Conservation (phyloP, 1,139 yeast species). For the Scheffersomyces titani region DNA sequence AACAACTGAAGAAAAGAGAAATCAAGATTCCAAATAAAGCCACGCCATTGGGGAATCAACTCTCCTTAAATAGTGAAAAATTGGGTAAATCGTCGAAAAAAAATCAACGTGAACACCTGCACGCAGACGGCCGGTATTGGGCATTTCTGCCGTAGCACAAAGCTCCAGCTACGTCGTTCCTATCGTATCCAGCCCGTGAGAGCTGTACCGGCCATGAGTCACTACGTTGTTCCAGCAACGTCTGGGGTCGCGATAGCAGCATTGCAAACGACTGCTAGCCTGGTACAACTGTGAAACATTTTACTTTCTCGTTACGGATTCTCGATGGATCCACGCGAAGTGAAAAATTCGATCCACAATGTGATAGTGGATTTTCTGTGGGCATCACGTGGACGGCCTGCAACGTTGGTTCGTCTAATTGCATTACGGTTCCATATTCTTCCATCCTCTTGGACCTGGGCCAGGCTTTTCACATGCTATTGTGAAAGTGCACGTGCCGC, state of each 20-base stretch:
- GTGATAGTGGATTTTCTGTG: neutral
- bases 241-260: neutral
- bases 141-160: neutral
- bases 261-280: neutral
- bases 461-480: neutral
- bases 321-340: neutral
- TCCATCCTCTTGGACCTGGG: neutral
- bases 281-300: neutral
- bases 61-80: constrained; percentile 2
- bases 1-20: neutral
- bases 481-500: constrained; percentile 1
- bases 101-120: neutral
- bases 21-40: neutral
- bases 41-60: neutral
- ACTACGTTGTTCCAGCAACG: neutral
- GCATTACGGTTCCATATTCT: neutral
- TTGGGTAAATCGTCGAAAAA: constrained; percentile 1
- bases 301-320: neutral
- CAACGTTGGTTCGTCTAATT: neutral
- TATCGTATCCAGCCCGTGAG: neutral
- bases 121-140: neutral
- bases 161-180: neutral
- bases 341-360: neutral
- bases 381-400: neutral
- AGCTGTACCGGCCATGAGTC: neutral